Evolutionary conservation across 176 grass and related monocot species (phyloP).

Genomic region (Carex cristatella): DNA sequence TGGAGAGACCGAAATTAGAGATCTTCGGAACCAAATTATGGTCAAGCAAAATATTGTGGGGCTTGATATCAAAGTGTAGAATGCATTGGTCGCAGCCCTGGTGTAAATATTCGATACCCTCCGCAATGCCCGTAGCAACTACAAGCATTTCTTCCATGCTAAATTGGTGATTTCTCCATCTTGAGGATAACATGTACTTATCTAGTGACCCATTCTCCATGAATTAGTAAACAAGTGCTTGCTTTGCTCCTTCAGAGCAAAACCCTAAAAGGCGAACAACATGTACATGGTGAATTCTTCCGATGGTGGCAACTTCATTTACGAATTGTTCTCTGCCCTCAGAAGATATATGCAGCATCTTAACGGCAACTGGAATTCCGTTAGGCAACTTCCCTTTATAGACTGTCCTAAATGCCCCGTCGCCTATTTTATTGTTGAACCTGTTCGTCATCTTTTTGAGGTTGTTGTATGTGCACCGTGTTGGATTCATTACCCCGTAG

Average conservation of each 20-base stretch:
- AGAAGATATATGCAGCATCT: constrained; percentile 30
- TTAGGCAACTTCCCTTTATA: not conserved
- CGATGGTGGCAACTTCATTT: constrained; percentile 33
- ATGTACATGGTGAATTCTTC: not conserved
- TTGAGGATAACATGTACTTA: not conserved
- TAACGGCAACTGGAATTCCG: constrained; percentile 29
- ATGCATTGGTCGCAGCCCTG: too few species aligned
- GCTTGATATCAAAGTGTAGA: too few species aligned
- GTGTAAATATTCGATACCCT: too few species aligned
- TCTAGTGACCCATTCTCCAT: constrained; percentile 6
- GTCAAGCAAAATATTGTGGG: too few species aligned
- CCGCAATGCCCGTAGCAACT: not conserved
- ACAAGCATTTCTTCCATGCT: too few species aligned
- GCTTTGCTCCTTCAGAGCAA: constrained; percentile 31
- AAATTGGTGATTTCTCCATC: too few species aligned
- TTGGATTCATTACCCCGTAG: constrained; percentile 26
- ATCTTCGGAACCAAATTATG: constrained; percentile 8
- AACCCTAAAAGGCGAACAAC: constrained; percentile 41
- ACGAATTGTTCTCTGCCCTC: constrained; percentile 32
- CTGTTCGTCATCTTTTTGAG: constrained; percentile 42
- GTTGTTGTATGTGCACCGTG: constrained; percentile 38
- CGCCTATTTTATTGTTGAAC: not conserved
- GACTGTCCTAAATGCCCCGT: constrained; percentile 28
- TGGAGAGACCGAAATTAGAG: constrained; percentile 28
- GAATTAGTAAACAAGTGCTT: constrained; percentile 28